Conservation (phyloP, 768 basidiomycete genomes). For the Russula ochroleuca region DNA sequence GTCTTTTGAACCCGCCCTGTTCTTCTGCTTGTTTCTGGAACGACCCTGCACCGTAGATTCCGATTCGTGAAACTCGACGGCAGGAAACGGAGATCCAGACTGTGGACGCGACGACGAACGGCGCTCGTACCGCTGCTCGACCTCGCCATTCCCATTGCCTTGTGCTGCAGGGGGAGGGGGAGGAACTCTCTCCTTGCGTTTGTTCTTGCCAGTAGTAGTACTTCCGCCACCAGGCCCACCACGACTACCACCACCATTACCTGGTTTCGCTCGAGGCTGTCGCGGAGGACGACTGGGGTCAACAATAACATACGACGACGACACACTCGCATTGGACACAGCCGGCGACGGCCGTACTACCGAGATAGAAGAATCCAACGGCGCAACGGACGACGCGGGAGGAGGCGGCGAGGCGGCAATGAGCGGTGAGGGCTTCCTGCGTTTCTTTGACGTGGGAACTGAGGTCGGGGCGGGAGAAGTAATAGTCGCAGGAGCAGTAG, state of each 20-base stretch:
- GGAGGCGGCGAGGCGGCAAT: background rate
- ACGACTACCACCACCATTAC: background rate
- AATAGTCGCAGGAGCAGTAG: background rate
- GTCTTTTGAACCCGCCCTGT: background rate
- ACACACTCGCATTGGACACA: background rate
- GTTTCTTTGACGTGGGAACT: background rate
- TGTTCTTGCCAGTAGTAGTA: background rate
- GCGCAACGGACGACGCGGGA: conserved; percentile 2
- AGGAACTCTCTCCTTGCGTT: conserved; percentile 1
- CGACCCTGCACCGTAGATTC: background rate
- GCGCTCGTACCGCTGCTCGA: background rate
- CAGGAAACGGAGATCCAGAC: background rate
- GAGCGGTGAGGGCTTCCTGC: conserved; percentile 14
- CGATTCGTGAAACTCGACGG: background rate
- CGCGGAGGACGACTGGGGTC: background rate
- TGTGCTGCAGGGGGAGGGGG: background rate
- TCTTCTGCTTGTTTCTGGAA: background rate
- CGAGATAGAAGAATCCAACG: background rate
- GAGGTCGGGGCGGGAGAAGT: background rate
- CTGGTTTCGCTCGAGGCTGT: background rate
- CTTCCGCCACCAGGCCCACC: too few species aligned
- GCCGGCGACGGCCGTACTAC: background rate
- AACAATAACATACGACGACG: background rate
- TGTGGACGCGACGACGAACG: background rate
- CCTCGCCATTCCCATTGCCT: background rate